Conservation (phyloP, 139 green algal species). For the Closterium sp. region DNA sequence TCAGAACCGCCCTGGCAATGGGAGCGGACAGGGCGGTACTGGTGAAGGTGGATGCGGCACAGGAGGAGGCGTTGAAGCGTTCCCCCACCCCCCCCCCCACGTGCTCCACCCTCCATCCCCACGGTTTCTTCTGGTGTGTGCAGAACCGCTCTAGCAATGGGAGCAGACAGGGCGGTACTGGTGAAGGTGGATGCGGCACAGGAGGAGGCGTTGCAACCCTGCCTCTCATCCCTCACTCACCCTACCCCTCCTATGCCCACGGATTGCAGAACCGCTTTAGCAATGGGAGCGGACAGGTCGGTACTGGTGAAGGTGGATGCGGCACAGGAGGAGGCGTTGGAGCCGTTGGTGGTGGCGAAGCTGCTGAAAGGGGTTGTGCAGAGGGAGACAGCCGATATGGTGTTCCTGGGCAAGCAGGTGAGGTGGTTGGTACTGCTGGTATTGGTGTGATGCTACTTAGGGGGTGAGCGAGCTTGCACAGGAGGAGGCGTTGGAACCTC, state of each 20-base stretch:
- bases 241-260: no score
- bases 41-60: constrained; percentile 57
- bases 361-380: constrained; percentile 71
- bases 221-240: no score
- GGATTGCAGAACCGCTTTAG: constrained; percentile 81
- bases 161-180: constrained; percentile 81
- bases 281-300: constrained; percentile 84
- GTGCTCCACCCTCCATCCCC: no score
- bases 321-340: constrained; percentile 16
- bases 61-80: neutral
- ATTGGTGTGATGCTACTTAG: no score
- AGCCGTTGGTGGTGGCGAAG: constrained; percentile 73
- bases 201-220: constrained; percentile 60
- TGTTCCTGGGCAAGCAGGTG: constrained; percentile 73
- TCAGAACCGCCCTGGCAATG: constrained; percentile 87
- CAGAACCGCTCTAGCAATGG: constrained; percentile 85
- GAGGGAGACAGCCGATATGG: constrained; percentile 62
- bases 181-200: constrained; percentile 58
- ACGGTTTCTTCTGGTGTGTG: no score
- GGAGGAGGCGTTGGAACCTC: no score
- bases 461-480: no score
- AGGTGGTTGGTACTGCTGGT: neutral
- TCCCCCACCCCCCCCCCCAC: no score
- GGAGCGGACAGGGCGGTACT: constrained; percentile 84
- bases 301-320: constrained; percentile 70